phyloP scores from a whole-genome alignment of 2,329 filamentous ascomycete genomes.

The Penicillium decumbens region DNA sequence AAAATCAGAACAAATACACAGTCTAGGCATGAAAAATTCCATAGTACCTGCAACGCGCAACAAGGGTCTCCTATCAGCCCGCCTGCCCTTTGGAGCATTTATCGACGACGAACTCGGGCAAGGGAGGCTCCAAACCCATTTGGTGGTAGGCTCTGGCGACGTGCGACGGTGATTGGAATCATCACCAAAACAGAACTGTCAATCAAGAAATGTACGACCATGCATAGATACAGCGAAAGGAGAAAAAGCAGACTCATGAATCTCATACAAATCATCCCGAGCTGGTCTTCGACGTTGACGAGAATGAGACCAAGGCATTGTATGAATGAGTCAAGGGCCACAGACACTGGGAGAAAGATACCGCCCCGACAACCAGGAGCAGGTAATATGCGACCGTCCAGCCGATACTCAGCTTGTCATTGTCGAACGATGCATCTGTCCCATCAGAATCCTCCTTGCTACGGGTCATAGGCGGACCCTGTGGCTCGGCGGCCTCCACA shows the following conservation, averaged over 20 bases:
- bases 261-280: background rate
- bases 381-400: slow-evolving; percentile 80
- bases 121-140: too few relatives aligned
- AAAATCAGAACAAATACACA: too few relatives aligned
- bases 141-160: too few relatives aligned
- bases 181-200: background rate
- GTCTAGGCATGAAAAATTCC: too few relatives aligned
- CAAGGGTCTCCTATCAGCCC: too few relatives aligned
- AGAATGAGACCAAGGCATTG: slow-evolving; percentile 35
- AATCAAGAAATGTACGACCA: background rate
- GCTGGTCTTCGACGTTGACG: background rate
- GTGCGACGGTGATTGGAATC: background rate
- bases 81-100: too few relatives aligned
- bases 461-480: slow-evolving; percentile 32
- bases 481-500: slow-evolving; percentile 53
- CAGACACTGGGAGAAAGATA: slow-evolving; percentile 65
- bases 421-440: slow-evolving; percentile 21
- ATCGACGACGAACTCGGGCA: too few relatives aligned
- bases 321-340: slow-evolving; percentile 64
- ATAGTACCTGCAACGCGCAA: too few relatives aligned
- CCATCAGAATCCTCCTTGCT: slow-evolving; percentile 40
- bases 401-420: slow-evolving; percentile 37
- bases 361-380: slow-evolving; percentile 66
- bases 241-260: background rate
- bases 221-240: slow-evolving; percentile 2